Evolutionary conservation across 2,329 filamentous ascomycete species (phyloP).

Genomic region (Fusarium tuaranense): DNA sequence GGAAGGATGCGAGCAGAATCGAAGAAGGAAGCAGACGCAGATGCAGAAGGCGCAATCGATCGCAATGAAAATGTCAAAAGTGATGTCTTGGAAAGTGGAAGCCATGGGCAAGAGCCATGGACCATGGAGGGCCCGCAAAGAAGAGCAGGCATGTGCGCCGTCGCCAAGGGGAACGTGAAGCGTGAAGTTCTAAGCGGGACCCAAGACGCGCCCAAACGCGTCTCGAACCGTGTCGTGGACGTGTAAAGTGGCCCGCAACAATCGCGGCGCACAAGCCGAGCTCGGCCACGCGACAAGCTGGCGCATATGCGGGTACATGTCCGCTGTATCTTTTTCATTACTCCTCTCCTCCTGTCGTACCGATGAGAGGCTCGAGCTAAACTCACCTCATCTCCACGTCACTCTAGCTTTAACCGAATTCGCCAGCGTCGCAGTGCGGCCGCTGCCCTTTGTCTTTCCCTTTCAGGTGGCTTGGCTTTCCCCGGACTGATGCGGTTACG

Average conservation of each 20-base stretch:
- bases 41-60: conserved; percentile 13
- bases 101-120: background rate
- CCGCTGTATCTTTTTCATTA: background rate
- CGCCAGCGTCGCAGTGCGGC: conserved; percentile 5
- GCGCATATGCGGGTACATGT: background rate
- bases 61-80: conserved; percentile 15
- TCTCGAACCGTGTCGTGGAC: background rate
- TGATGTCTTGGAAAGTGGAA: conserved; percentile 27
- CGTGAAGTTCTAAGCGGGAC: conserved; percentile 1
- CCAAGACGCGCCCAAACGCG: conserved; percentile 15
- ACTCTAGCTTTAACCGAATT: conserved; percentile 5
- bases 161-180: conserved; percentile 37
- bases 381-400: conserved; percentile 15
- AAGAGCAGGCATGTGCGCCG: conserved; percentile 25
- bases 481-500: conserved; percentile 2
- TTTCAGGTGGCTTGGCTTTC: conserved; percentile 9
- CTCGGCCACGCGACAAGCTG: conserved; percentile 6
- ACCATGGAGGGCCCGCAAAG: conserved; percentile 3
- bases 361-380: background rate
- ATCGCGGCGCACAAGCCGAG: conserved; percentile 7
- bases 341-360: background rate
- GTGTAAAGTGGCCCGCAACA: conserved; percentile 19
- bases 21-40: conserved; percentile 5
- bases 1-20: conserved; percentile 8
- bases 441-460: background rate